Evolutionary conservation across 202 grass and related monocot genomes (phyloP), one percentile per base, ranked within the genome.

Genomic region (Cymbopogon flexuosus): DNA sequence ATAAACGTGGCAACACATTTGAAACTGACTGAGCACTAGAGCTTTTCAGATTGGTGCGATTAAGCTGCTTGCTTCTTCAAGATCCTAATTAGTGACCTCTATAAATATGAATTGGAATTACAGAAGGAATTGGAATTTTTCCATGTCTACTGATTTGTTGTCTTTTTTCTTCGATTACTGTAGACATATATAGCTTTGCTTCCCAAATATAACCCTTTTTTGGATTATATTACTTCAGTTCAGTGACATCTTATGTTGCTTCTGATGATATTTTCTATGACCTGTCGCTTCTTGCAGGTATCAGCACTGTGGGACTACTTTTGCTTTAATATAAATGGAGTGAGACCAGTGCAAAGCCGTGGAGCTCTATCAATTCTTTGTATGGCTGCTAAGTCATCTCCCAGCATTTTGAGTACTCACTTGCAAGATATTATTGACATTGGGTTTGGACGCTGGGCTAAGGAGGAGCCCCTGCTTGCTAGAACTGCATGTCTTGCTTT

Each of bases 401-500:
- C 95, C 21, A 76, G 78, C 65, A 88, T 97, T 85, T 78, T 94
- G 81, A 77, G 90, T 79, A 63, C 86, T 36, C 95, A 94, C 79
- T 70, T 97, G 84, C 88, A 90, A 86, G 95, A 97, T 86, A 97
- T 97, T 85, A 73, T 97, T 51, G 95, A 97, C 76, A 94, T 97
- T 84, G 95, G 95, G 23, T 94, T 97, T 81, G 92, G 95, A 35
- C 85, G 86, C 59, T 94, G 92, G 95, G 89, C 95, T 85, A 97
- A 94, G 60, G 89, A 97, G 75, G 95, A 97, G 10, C 88, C 92
- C 81, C 87, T 97, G 51, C 90, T 97, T 81, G 95, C 92, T 82
- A 89, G 92, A 90, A 94, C 88, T 67, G 90, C 95, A 64, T 97
- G 95, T 74, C 69, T 93, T 76, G 92, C 90, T 10, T 84, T 97